These are phyloP conservation scores for Scutellaria barbata DNA, from an alignment of 257 asterid genomes.

Conservation along the genomic window DNA sequence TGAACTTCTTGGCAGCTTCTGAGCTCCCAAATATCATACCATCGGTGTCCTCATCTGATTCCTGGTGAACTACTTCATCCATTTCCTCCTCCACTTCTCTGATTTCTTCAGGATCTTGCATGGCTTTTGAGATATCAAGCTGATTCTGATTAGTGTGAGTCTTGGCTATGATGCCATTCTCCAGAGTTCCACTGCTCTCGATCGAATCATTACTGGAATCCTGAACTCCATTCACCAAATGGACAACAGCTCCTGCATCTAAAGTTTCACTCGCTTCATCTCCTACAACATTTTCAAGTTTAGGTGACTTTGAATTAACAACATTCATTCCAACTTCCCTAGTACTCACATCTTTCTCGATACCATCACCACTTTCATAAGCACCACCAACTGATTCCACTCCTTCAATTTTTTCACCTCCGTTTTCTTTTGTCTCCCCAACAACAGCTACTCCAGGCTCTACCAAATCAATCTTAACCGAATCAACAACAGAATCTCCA, in stretches of 20 bases:
- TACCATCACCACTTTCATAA: slow-evolving; percentile 37
- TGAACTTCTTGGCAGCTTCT: slow-evolving; percentile 82
- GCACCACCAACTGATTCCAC: slow-evolving; percentile 36
- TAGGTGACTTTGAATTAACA: slow-evolving; percentile 33
- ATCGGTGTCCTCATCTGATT: slow-evolving; percentile 73
- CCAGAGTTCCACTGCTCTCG: slow-evolving; percentile 29
- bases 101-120: slow-evolving; percentile 41
- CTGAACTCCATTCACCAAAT: slow-evolving; percentile 39
- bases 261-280: slow-evolving; percentile 35
- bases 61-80: slow-evolving; percentile 55
- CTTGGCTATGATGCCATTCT: slow-evolving; percentile 40
- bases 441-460: slow-evolving; percentile 57
- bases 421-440: slow-evolving; percentile 42
- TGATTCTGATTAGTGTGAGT: slow-evolving; percentile 29
- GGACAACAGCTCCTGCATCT: slow-evolving; percentile 37
- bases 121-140: slow-evolving; percentile 4
- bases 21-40: slow-evolving; percentile 86
- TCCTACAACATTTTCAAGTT: slow-evolving; percentile 40
- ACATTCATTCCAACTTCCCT: slow-evolving; percentile 36
- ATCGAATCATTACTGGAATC: slow-evolving; percentile 22
- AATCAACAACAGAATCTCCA: slow-evolving; percentile 57
- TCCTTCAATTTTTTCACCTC: slow-evolving; percentile 41
- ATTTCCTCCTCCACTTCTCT: slow-evolving; percentile 48
- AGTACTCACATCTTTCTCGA: slow-evolving; percentile 29
- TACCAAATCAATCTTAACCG: slow-evolving; percentile 48